A percentile compares a stretch with the other conserved stretches of the same genome.
phyloP scores from a whole-genome alignment of 2,329 filamentous ascomycete genomes.

The Colletotrichum coccodes region DNA sequence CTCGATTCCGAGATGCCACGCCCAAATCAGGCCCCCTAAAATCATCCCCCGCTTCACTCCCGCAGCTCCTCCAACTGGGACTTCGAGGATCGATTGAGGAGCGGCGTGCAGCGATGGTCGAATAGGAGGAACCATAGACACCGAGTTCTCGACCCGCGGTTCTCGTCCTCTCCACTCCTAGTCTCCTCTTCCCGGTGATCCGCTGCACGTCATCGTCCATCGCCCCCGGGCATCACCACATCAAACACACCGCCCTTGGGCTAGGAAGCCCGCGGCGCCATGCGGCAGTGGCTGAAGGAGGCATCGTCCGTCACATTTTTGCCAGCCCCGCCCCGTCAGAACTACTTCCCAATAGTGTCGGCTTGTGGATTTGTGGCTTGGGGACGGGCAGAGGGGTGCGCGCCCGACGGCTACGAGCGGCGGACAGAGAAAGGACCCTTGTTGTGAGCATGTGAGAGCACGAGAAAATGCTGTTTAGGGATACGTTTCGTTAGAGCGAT shows the following conservation, averaged over 20 bases:
- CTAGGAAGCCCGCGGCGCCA: not conserved
- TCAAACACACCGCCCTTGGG: slow-evolving; percentile 17
- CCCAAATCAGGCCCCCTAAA: not conserved
- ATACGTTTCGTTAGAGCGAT: slow-evolving; percentile 17
- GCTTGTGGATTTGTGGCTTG: not conserved
- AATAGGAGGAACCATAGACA: not conserved
- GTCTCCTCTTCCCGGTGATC: not conserved
- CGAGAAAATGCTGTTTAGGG: not conserved
- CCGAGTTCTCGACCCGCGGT: not conserved
- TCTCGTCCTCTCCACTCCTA: not conserved
- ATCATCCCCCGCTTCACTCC: not conserved
- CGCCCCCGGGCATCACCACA: not conserved
- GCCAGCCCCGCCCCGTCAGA: not conserved
- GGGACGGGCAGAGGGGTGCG: too few species aligned
- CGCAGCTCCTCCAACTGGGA: not conserved
- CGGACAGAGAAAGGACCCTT: not conserved
- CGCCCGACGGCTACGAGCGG: too few species aligned
- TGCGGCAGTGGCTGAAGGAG: not conserved
- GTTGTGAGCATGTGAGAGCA: not conserved
- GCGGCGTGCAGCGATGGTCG: not conserved
- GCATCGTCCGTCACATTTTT: not conserved
- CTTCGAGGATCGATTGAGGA: not conserved
- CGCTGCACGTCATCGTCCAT: slow-evolving; percentile 27
- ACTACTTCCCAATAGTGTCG: not conserved
- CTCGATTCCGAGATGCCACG: not conserved